Conservation (phyloP, 2,329 filamentous ascomycete genomes). For the Alternaria ethzedia region DNA sequence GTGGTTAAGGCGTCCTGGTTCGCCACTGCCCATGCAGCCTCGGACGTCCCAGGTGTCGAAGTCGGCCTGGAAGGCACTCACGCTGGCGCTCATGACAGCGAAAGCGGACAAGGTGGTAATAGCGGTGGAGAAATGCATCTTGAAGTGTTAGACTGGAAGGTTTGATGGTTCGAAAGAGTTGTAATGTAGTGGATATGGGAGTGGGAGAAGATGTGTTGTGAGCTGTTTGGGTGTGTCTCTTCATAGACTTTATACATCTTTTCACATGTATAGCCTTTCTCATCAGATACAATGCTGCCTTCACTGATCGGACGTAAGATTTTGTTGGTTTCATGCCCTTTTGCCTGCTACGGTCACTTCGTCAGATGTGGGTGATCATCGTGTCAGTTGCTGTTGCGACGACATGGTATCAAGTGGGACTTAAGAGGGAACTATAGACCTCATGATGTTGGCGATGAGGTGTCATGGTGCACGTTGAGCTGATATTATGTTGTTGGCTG, state of each 20-base stretch:
- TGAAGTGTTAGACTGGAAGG: background rate
- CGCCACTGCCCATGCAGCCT: no score
- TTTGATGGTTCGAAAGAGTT: background rate
- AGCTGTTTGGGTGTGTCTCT: background rate
- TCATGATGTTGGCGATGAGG: background rate
- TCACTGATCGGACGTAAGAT: background rate
- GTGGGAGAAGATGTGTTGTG: background rate
- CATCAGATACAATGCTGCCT: background rate
- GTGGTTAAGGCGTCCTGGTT: background rate
- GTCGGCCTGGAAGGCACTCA: no score
- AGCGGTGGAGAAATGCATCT: background rate
- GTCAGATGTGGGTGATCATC: background rate
- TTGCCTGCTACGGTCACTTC: background rate
- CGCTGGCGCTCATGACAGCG: background rate
- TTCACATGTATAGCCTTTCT: fast-evolving
- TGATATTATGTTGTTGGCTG: background rate
- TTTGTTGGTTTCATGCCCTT: background rate
- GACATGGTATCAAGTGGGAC: background rate
- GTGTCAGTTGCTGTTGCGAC: background rate
- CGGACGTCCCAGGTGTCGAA: no score
- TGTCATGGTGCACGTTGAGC: background rate
- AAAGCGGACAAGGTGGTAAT: background rate
- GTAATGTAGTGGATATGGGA: background rate
- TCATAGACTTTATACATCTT: background rate
- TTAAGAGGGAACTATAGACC: background rate